Base-by-base conservation (phyloP, 768 basidiomycete species). In the Pleurotus tuber-regium region DNA sequence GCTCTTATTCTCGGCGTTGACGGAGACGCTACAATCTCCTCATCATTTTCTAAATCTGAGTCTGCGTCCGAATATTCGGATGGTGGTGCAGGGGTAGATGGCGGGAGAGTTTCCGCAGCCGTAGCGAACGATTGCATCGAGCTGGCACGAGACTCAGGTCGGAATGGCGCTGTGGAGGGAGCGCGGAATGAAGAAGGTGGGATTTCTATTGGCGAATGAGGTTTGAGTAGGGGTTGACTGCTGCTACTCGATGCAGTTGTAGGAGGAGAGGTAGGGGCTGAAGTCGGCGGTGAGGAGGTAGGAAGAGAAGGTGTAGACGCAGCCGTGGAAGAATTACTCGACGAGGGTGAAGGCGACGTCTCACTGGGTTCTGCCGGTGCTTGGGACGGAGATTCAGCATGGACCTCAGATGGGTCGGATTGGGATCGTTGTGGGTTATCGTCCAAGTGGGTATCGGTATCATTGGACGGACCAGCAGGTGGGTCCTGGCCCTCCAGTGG, bases 111-210 rank as follows among this genome's bases (percentile, higher is more conserved):
- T 40, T 54, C 53, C 12, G 26, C 21, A 10, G 56, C 56, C 3
- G 56, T 57, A 5, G 41, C 42, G 28, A 50, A 57, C 8, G 56
- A 54, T 10, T 43, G 23, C 39, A 54, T 46, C 4, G 52, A 54
- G 31, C 56, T 57, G 28, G 56, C 52, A 16, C 56, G 30, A 6
- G 51, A 29, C 25, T 44, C 46, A 11, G 39, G 38, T 31, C 44
- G 33, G 51, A 48, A 52, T 8, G 54, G 39, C 18, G 54, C 19
- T 21, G 43, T 26, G 2, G 43, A n/a, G 12, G 50, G 50, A 6
- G 11, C 25, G 26, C 44, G 33, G 51, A 52, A 52, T 2, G 54
- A 47, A n/a, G 54, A 19, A 21, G 50, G 54, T 29, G 42, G 42
- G 14, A 29, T 23, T 16, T n/a, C 30, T 21, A 18, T 8, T 7